Evolutionary conservation across 148 eudicot species (phyloP), one percentile per base, ranked within the genome.

Genomic region (Rhododendron mucronatum): DNA sequence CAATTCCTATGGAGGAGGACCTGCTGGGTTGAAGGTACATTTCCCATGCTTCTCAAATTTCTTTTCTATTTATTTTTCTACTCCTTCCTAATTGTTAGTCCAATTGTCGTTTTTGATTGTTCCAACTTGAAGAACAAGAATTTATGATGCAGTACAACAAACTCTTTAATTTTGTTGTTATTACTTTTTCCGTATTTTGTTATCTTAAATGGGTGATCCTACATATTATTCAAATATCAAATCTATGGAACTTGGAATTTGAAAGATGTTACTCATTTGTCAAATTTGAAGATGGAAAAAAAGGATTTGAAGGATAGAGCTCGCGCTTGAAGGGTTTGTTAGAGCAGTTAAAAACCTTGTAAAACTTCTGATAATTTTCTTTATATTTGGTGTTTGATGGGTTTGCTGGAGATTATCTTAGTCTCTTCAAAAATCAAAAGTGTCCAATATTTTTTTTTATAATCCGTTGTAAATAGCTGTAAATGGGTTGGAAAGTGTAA

Each of bases 1-100:
- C 81, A 87, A 74, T 21, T 48, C 86, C 71, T 92, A 93, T 78
- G 94, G 93, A 33, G 94, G 93, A 16, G 93, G 94, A 11, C 86
- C 88, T 51, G 85, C 89, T 50, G 91, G 88, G 13, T 90, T 92
- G 82, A 87, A 92, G 93, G 94, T 90, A 63, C 44, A 13, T 80
- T 50, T 16, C 23, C 6, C 15, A 23, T 61, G 3, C 50, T 59
- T 37, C 51, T 82, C 3, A 4, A 15, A 55, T 16, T 55, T 55
- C 61, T 18, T 61, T 61, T 20, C 48, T 45, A 45, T 8, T 45
- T 45, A 45, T 45, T 7, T 61, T 18, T 61, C 3, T 2, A 30
- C 37, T 80, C 3, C 23, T 69, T 48, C 26, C 73, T 21, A n/a
- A 6, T 57, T 18, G n/a, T 57, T 57, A 57, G 23, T 20, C 63